These are phyloP conservation scores for Ophiocordyceps australis DNA, from an alignment of 2,329 filamentous ascomycete species.

Conservation along the genomic window DNA sequence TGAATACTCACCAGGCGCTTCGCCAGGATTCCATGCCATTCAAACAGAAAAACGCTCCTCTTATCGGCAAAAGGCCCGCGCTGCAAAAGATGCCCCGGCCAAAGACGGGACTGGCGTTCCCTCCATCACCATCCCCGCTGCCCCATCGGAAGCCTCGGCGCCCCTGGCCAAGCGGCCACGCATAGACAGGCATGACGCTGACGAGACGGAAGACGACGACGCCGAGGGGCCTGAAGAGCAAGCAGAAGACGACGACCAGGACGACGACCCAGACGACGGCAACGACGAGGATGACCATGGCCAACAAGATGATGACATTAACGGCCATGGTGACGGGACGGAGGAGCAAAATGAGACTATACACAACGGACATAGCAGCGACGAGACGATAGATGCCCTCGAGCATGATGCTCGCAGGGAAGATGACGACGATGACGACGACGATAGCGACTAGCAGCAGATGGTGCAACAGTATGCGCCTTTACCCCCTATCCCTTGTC, in stretches of 20 bases:
- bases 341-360: too few relatives aligned
- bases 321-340: too few relatives aligned
- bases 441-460: conserved; percentile 39
- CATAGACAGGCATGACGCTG: conserved; percentile 13
- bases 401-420: conserved; percentile 29
- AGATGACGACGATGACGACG: conserved; percentile 41
- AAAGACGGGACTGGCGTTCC: conserved; percentile 18
- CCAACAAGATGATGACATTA: conserved; percentile 29
- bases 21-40: conserved; percentile 49
- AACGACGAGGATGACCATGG: conserved; percentile 24
- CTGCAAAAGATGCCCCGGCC: conserved; percentile 30
- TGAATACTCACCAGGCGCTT: neutral
- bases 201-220: conserved; percentile 21
- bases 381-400: conserved; percentile 32
- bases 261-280: conserved; percentile 23
- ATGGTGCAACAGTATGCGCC: too few relatives aligned
- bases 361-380: too few relatives aligned
- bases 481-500: too few relatives aligned
- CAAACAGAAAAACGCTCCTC: conserved; percentile 59
- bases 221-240: conserved; percentile 29
- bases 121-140: conserved; percentile 12
- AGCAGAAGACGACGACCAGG: conserved; percentile 19
- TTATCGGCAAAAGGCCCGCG: conserved; percentile 52
- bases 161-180: conserved; percentile 25
- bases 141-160: conserved; percentile 13